Base-by-base conservation (phyloP, 1,139 yeast species). In the Debaryomyces robertsiae region DNA sequence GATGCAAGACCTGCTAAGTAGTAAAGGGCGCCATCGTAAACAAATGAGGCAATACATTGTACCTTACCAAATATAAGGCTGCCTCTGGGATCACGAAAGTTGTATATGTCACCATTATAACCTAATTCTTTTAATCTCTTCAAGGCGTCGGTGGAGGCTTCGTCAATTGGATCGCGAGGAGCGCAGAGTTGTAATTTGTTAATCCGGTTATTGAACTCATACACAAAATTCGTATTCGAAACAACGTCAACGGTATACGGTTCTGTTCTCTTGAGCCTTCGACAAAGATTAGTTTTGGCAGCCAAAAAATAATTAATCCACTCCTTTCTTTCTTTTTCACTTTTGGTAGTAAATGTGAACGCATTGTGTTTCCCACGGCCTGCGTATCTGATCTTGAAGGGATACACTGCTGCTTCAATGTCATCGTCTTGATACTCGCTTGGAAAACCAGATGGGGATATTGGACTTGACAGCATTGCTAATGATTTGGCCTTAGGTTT, bases 201-300 rank as follows among this genome's bases (percentile, higher is more conserved):
- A 0, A 86, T 77, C n/a, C 74, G 69, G 38, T 71, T 75, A 7
- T 69, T 61, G 5, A 69, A 73, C 15, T 81, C 86, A 57, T 84
- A 86, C 1, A 82, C 84, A 62, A 87, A 87, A 41, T 75, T 75
- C 23, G 77, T 69, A 48, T 81, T 83, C 6, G 86, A 70, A 9
- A 88, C 57, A 9, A 79, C 69, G 25, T 67, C 63, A 17, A 85
- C 57, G 7, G 66, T 55, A 53, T 82, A 84, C 0, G 89, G 84
- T 45, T 79, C 86, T 0, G 73, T 59, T 22, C 62, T 68, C 16
- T 66, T 57, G 17, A 73, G 69, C 23, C 75, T 56, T 13, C 67
- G 65, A 38, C 78, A 75, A 41, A 80, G 69, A 19, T 71, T 74
- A 10, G 75, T 61, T 48, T 84, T 81, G 11, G 90, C 84, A 9